Evolutionary conservation across 306 rosid species (phyloP), one percentile per base, ranked within the genome.

Genomic region (Quercus alba): DNA sequence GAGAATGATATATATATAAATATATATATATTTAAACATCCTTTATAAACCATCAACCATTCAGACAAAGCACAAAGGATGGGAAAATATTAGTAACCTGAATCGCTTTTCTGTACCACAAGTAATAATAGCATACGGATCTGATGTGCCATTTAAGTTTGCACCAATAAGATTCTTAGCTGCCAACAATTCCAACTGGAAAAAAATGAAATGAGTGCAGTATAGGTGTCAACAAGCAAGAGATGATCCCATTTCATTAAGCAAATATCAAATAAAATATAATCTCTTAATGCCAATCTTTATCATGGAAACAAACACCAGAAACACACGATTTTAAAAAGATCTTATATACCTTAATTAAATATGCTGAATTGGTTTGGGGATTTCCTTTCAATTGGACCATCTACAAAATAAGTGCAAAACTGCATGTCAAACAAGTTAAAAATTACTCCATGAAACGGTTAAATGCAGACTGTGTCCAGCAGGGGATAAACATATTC

Each of bases 101-200:
- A 95, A 95, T 81, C 97, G 90, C 86, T 93, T 95, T 86, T 95
- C 93, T 80, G 88, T 83, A 76, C 93, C 94, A 67, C 99, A 95
- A 10, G 93, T 95, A 79, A 95, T 95, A 80, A 95, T 90, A 73
- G 86, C 98, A 86, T 95, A 95, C 30, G 99, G 99, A 87, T 95
- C 99, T 3, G 99, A 93, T 5, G 97, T 93, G 81, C 99, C 99
- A 89, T 95, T 95, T 78, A 95, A 83, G 85, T 95, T 95, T 70
- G 99, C 99, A 83, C 94, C 97, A 57, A 93, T 76, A 23, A 95
- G 92, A 82, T 93, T 95, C 86, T 95, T 95, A 58, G 99, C 99
- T 72, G 99, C 99, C 91, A 95, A 85, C 72, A 95, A 84, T 86
- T 95, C 98, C 88, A 95, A 72, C 99, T 95, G 90, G 83, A 91